These are phyloP conservation scores for Aphanocladium album DNA, from an alignment of 2,329 filamentous ascomycete genomes.

Conservation along the genomic window DNA sequence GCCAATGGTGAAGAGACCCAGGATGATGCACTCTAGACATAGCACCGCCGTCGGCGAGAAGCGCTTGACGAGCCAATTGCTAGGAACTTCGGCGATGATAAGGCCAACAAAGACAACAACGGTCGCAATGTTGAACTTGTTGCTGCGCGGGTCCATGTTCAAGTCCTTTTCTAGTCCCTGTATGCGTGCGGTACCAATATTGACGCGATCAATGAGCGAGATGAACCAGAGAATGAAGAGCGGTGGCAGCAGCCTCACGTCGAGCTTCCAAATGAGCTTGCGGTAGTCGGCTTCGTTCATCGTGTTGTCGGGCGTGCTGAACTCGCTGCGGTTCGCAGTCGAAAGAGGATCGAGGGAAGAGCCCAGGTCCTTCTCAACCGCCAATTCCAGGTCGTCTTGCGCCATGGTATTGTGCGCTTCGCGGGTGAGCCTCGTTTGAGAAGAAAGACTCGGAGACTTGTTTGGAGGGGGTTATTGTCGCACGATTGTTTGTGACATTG, in stretches of 20 bases:
- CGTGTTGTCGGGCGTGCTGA: neutral
- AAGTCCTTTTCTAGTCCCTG: slow-evolving; percentile 43
- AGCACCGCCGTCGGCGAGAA: slow-evolving; percentile 32
- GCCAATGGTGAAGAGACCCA: slow-evolving; percentile 35
- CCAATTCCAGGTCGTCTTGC: neutral
- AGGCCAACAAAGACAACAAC: slow-evolving; percentile 7
- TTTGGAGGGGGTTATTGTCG: neutral
- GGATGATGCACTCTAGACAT: slow-evolving; percentile 19
- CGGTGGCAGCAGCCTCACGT: slow-evolving; percentile 11
- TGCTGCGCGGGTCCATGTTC: slow-evolving; percentile 35
- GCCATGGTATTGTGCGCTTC: neutral
- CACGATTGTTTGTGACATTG: neutral
- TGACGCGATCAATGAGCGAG: slow-evolving; percentile 16
- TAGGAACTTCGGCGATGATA: slow-evolving; percentile 29
- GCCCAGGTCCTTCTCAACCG: neutral
- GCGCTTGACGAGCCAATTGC: slow-evolving; percentile 31
- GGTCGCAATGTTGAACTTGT: slow-evolving; percentile 46
- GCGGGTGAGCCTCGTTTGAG: neutral
- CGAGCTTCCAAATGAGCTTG: slow-evolving; percentile 14
- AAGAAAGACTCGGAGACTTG: neutral
- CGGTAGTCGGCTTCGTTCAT: slow-evolving; percentile 1
- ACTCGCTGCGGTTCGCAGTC: neutral
- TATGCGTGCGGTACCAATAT: slow-evolving; percentile 23
- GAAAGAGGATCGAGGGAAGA: neutral
- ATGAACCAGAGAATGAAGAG: slow-evolving; percentile 15